Evolutionary conservation across 2,329 filamentous ascomycete species (phyloP), one percentile per base, ranked within the genome.

Genomic region (Alternaria ventricosa): DNA sequence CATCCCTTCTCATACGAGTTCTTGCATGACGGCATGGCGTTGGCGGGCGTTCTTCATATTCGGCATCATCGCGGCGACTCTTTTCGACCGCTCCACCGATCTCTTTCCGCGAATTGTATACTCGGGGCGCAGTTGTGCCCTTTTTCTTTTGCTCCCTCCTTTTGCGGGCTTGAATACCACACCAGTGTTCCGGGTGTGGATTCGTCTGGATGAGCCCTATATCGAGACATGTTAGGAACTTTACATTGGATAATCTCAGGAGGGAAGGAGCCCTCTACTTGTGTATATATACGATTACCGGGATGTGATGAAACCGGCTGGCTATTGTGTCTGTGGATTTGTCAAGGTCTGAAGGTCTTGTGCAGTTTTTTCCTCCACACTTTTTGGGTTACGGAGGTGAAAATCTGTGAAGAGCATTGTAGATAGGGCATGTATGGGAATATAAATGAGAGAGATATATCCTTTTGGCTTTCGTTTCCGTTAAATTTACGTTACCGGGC

Each of bases 1-100:
- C 46, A 60, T 53, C 60, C 55, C 55, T 66, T 56, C 28, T 53
- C 47, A 50, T 11, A 63, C 45, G 56, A 65, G 49, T 64, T 65
- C 60, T 60, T 69, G 68, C 68, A 74, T 71, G 63, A 69, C 58
- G 68, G 65, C 69, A 70, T 62, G 71, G 71, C 71, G 71, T 74
- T 65, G 53, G 64, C 61, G 65, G 68, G 66, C 63, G 57, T 66
- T 70, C 67, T 69, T 61, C 51, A 33, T 57, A 25, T 61, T 49
- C 18, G 46, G 63, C 61, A 70, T 71, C 46, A 63, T 67, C 36
- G 56, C 56, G 45, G 50, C 46, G 53, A 36, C 50, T 20, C 56
- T 18, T 45, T 44, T 28, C 23, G 50, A 50, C 23, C 28, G 30
- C 46, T 55, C 28, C 43, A 60, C 67, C 36, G 33, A 66, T 63